Base-by-base conservation (phyloP, 306 rosid species). In the Cucumis cinereus region DNA sequence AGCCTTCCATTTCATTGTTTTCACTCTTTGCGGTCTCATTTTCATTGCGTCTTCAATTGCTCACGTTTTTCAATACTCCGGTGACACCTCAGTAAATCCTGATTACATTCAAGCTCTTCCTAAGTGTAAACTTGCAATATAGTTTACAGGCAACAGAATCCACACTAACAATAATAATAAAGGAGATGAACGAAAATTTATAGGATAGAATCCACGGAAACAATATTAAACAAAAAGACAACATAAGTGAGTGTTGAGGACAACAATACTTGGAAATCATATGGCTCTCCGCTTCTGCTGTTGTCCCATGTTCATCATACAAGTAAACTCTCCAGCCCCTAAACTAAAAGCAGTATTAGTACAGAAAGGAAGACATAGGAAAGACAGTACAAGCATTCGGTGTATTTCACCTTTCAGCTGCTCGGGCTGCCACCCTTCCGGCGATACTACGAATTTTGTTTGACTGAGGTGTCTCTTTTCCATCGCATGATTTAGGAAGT, bases 311-410 rank as follows among this genome's bases (percentile, higher is more conserved):
- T 83, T 94, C 97, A 89, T 94, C 96, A 63, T 81, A 90, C 78
- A 91, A 85, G 83, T 87, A 94, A 28, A 94, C 97, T 86, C 96
- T 88, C 98, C 94, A 94, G 22, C 96, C 98, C 90, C 98, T 93
- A 89, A 80, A 74, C 50, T 67, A 45, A 64, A 53, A 81, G 55
- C 59, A 28, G 50, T 52, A 73, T 55, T 13, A 81, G 79, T 75
- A 22, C 71, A 74, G 66, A 26, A 52, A 26, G 35, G 16, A 26
- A 78, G 4, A 70, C 49, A 26, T 40, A n/a, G 77, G 64, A 6
- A 26, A 35, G 40, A 40, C 4, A 50, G 12, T 71, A 15, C 76
- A 71, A 28, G 8, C 59, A 40, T 22, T 12, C 35, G n/a, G 59
- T 10, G 63, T 53, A 54, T 28, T 53, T 52, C 30, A 90, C 98